A percentile compares a stretch with the other conserved stretches of the same genome.
Evolutionary conservation across 2,329 filamentous ascomycete species (phyloP).

Genomic region (Meredithiella fracta): DNA sequence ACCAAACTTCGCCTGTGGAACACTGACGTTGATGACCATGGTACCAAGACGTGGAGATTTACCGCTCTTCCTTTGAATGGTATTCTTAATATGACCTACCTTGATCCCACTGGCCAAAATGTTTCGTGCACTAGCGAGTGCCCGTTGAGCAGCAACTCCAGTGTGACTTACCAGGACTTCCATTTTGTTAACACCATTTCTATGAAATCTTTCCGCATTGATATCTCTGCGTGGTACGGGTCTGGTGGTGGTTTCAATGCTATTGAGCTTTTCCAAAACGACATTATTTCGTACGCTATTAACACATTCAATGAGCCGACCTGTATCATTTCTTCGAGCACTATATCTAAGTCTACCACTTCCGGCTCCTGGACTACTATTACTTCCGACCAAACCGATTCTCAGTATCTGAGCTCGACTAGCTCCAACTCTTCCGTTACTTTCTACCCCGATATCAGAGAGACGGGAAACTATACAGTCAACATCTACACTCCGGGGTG

Average conservation of each 20-base stretch:
- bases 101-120: constrained; percentile 53
- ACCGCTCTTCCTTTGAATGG: constrained; percentile 73
- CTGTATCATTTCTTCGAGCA: constrained; percentile 44
- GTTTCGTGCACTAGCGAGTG: constrained; percentile 65
- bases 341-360: constrained; percentile 46
- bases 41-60: constrained; percentile 77
- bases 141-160: constrained; percentile 57
- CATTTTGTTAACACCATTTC: constrained; percentile 74
- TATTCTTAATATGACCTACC: constrained; percentile 92
- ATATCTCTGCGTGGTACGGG: constrained; percentile 79
- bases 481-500: constrained; percentile 90
- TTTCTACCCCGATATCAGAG: constrained; percentile 68
- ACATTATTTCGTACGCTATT: constrained; percentile 74
- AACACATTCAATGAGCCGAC: constrained; percentile 74
- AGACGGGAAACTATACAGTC: constrained; percentile 83
- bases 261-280: constrained; percentile 72
- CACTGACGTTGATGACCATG: constrained; percentile 65
- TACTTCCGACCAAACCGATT: constrained; percentile 42
- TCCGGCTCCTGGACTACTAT: constrained; percentile 61
- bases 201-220: constrained; percentile 74
- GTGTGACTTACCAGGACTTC: constrained; percentile 64
- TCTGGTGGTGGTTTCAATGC: constrained; percentile 68
- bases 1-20: constrained; percentile 82
- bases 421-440: constrained; percentile 51
- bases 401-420: constrained; percentile 59